A percentile compares a stretch with the other conserved stretches of the same genome.
These are phyloP conservation scores for Aspergillus egyptiacus DNA, from an alignment of 495 filamentous ascomycete genomes.

Conservation along the genomic window DNA sequence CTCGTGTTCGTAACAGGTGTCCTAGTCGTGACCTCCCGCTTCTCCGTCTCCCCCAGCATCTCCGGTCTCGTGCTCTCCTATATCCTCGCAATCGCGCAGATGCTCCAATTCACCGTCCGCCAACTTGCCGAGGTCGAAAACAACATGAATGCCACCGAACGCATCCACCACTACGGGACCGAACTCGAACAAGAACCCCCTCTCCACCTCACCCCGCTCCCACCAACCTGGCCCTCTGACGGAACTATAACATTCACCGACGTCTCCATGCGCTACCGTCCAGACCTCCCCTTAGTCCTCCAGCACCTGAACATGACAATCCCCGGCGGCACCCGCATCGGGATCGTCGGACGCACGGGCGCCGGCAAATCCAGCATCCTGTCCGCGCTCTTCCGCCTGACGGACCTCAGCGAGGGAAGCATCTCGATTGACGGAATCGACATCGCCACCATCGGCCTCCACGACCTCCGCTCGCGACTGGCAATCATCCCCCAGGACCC, in stretches of 20 bases:
- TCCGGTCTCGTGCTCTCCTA: slow-evolving; percentile 85
- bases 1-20: slow-evolving; percentile 85
- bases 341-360: slow-evolving; percentile 88
- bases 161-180: slow-evolving; percentile 86
- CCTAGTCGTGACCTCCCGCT: slow-evolving; percentile 89
- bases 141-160: slow-evolving; percentile 93
- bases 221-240: slow-evolving; percentile 69
- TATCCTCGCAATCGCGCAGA: slow-evolving; percentile 88
- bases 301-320: slow-evolving; percentile 73
- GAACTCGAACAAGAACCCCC: slow-evolving; percentile 84
- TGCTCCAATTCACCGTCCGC: slow-evolving; percentile 91
- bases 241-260: slow-evolving; percentile 81
- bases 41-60: slow-evolving; percentile 76
- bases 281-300: slow-evolving; percentile 75
- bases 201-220: slow-evolving; percentile 60
- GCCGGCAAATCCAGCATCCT: slow-evolving; percentile 95
- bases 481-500: slow-evolving; percentile 97
- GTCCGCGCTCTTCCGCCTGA: slow-evolving; percentile 84
- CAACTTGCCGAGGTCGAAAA: slow-evolving; percentile 97
- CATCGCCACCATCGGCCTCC: slow-evolving; percentile 76
- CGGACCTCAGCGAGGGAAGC: slow-evolving; percentile 73
- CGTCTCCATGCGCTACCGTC: slow-evolving; percentile 87
- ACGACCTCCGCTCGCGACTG: slow-evolving; percentile 79
- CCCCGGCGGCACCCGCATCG: slow-evolving; percentile 79
- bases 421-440: slow-evolving; percentile 90